These are phyloP conservation scores for Herpotrichia juniperi DNA, from an alignment of 2,329 filamentous ascomycete genomes.

Conservation along the genomic window DNA sequence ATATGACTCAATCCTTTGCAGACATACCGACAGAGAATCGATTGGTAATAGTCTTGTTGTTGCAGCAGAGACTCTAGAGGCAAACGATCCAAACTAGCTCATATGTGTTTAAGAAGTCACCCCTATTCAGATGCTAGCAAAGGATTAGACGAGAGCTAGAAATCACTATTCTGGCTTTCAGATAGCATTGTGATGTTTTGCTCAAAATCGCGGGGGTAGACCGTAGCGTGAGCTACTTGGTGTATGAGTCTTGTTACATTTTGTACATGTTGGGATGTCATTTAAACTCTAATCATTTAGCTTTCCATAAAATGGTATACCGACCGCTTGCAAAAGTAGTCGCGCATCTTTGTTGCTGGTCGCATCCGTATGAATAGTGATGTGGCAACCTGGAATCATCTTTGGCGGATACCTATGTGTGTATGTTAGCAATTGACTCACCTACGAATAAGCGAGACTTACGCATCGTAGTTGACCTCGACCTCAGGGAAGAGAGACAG, in stretches of 20 bases:
- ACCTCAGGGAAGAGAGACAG: slow-evolving; percentile 91
- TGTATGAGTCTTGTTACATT: slow-evolving; percentile 1
- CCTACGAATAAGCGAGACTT: slow-evolving; percentile 49
- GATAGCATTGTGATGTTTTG: too few relatives aligned
- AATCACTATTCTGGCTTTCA: too few relatives aligned
- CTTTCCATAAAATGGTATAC: slow-evolving; percentile 84
- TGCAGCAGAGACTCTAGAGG: too few relatives aligned
- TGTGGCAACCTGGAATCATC: slow-evolving; percentile 85
- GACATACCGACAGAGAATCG: too few relatives aligned
- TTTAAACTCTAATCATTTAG: slow-evolving; percentile 46
- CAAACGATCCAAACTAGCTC: too few relatives aligned
- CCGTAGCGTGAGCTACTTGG: not conserved
- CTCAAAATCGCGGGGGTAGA: too few relatives aligned
- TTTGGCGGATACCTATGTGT: slow-evolving; percentile 63
- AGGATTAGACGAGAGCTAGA: too few relatives aligned
- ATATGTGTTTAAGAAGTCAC: too few relatives aligned
- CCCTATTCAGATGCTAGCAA: too few relatives aligned
- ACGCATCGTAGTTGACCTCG: slow-evolving; percentile 92
- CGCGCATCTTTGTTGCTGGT: slow-evolving; percentile 85
- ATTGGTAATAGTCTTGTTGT: too few relatives aligned
- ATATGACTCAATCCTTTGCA: too few relatives aligned
- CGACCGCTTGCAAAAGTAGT: slow-evolving; percentile 73
- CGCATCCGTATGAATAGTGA: slow-evolving; percentile 83
- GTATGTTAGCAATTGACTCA: slow-evolving; percentile 39
- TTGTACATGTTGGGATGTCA: not conserved